These are phyloP conservation scores for Rhamnella rubrinervis DNA, from an alignment of 331 rosid genomes.

Conservation along the genomic window DNA sequence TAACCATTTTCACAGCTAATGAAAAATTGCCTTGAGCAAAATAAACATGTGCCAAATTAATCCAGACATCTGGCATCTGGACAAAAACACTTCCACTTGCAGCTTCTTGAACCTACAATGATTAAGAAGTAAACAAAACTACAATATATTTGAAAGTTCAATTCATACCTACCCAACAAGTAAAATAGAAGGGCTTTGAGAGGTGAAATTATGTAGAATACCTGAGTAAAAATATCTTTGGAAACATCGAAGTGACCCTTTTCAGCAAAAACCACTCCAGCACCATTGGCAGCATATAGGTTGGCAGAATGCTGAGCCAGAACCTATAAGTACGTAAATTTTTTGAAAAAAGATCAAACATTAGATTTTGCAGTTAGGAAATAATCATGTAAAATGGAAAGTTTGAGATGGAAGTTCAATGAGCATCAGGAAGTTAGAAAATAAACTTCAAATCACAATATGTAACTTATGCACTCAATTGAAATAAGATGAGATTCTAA, in stretches of 20 bases:
- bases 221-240: constrained; percentile 96
- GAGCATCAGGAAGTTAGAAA: constrained; percentile 1
- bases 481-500: too few species aligned
- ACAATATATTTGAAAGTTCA: constrained; percentile 23
- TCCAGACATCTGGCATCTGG: constrained; percentile 99
- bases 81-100: constrained; percentile 98
- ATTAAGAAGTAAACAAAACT: constrained; percentile 26
- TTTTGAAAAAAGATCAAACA: neutral
- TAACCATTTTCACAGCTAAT: constrained; percentile 96
- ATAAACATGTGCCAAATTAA: constrained; percentile 95
- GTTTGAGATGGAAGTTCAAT: neutral
- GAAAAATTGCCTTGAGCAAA: constrained; percentile 96
- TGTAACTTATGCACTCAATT: too few species aligned
- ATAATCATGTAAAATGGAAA: constrained; percentile 3
- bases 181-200: neutral
- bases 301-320: constrained; percentile 90
- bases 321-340: constrained; percentile 49
- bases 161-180: constrained; percentile 4
- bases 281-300: constrained; percentile 97
- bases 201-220: constrained; percentile 24
- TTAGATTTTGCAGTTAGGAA: neutral
- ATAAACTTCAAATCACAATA: neutral
- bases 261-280: constrained; percentile 95
- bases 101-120: constrained; percentile 95
- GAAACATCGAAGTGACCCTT: constrained; percentile 99